phyloP scores from a whole-genome alignment of 805 yeast species.

The Yamadazyma laniorum region DNA sequence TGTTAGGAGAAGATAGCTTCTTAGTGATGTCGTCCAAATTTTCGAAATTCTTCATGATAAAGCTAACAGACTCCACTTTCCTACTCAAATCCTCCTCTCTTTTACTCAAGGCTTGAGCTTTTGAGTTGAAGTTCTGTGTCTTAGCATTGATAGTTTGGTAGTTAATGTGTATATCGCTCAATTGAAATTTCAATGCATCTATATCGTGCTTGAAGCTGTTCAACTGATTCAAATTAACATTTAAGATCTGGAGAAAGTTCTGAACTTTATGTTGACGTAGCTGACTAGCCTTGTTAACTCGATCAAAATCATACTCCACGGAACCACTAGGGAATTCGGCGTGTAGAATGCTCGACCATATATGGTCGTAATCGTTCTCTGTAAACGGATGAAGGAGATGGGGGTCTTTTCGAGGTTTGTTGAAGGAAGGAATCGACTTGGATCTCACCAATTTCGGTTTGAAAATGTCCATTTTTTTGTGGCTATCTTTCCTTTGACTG shows the following conservation, averaged over 20 bases:
- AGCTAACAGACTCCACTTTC: conserved; percentile 45
- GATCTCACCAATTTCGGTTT: conserved; percentile 11
- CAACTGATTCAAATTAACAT: conserved; percentile 22
- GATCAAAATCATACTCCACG: conserved; percentile 9
- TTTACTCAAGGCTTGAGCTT: conserved; percentile 49
- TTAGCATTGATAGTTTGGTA: conserved; percentile 60
- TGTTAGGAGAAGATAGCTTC: conserved; percentile 58
- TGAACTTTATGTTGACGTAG: conserved; percentile 16
- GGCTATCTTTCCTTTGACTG: background rate
- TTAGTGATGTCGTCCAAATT: conserved; percentile 68
- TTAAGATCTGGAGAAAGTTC: conserved; percentile 37
- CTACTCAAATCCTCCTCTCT: conserved; percentile 43
- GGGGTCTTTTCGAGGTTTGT: background rate
- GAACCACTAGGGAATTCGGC: conserved; percentile 9
- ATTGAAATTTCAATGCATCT: conserved; percentile 39
- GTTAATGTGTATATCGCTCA: conserved; percentile 48
- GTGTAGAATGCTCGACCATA: conserved; percentile 2
- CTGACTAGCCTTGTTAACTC: conserved; percentile 11
- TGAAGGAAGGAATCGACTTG: conserved; percentile 12
- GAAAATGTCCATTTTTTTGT: background rate
- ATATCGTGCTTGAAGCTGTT: conserved; percentile 45
- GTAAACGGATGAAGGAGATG: conserved; percentile 7
- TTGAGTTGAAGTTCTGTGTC: conserved; percentile 61
- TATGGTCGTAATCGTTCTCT: background rate
- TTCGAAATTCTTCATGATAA: conserved; percentile 60